Percentiles rank a stretch among this genome's conserved stretches.
These are phyloP conservation scores for Mytilinidion resinicola DNA, from an alignment of 495 filamentous ascomycete genomes.

Conservation along the genomic window DNA sequence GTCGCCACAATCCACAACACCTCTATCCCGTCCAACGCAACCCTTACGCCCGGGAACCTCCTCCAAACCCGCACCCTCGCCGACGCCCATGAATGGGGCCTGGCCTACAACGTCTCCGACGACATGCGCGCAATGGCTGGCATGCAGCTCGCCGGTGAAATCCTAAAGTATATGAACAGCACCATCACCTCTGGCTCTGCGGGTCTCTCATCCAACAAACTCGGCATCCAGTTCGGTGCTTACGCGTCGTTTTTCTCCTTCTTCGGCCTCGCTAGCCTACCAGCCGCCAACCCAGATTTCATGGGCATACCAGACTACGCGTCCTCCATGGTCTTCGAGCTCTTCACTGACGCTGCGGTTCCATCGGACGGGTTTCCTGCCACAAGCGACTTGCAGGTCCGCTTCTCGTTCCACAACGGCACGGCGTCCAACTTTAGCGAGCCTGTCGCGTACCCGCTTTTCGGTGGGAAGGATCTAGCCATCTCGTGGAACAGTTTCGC, in stretches of 20 bases:
- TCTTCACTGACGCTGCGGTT: slow-evolving; percentile 53
- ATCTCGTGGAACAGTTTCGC: slow-evolving; percentile 61
- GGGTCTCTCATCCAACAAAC: slow-evolving; percentile 37
- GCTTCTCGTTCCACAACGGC: slow-evolving; percentile 73
- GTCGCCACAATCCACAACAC: slow-evolving; percentile 67
- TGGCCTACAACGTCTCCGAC: slow-evolving; percentile 54
- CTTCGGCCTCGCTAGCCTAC: slow-evolving; percentile 61
- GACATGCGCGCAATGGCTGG: slow-evolving; percentile 58
- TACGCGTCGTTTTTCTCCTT: slow-evolving; percentile 69
- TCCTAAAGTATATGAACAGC: slow-evolving; percentile 49
- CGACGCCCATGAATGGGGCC: slow-evolving; percentile 57
- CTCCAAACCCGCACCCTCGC: slow-evolving; percentile 57
- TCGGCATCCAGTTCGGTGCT: slow-evolving; percentile 63
- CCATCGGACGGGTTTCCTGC: slow-evolving; percentile 42
- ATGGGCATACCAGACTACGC: slow-evolving; percentile 63
- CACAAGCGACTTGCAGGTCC: slow-evolving; percentile 56
- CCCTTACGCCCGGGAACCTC: slow-evolving; percentile 48
- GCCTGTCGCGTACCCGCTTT: slow-evolving; percentile 58
- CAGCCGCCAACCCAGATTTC: slow-evolving; percentile 52
- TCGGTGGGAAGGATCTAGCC: slow-evolving; percentile 46
- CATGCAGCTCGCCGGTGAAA: slow-evolving; percentile 58
- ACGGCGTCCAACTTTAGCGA: slow-evolving; percentile 49
- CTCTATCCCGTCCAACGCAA: slow-evolving; percentile 47
- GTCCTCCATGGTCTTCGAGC: slow-evolving; percentile 64
- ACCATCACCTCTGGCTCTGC: slow-evolving; percentile 42